phyloP scores from a whole-genome alignment of 1,284 basidiomycete species.

The Peniophora sp. region DNA sequence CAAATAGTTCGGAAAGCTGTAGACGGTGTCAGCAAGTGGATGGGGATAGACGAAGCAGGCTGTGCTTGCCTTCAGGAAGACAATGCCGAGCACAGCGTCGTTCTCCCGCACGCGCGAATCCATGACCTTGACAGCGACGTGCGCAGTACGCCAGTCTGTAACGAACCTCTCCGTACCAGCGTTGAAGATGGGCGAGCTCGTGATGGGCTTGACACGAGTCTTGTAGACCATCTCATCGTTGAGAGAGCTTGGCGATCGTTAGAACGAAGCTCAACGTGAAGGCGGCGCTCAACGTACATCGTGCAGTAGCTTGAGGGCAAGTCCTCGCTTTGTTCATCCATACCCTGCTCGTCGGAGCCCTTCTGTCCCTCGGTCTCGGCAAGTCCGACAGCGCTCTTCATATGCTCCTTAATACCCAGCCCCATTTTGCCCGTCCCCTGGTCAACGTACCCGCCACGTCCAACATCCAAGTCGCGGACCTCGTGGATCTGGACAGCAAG shows the following conservation, averaged over 20 bases:
- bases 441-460: constrained; percentile 13
- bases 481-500: constrained; percentile 53
- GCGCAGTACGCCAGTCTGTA: constrained; percentile 52
- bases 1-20: constrained; percentile 28
- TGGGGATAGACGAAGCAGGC: background rate
- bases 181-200: constrained; percentile 59
- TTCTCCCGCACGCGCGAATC: constrained; percentile 48
- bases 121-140: constrained; percentile 51
- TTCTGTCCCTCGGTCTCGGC: constrained; percentile 47
- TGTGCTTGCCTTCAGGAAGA: constrained; percentile 28
- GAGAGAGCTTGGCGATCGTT: background rate
- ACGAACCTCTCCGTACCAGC: constrained; percentile 60
- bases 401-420: constrained; percentile 14
- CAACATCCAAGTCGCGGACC: constrained; percentile 23
- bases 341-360: constrained; percentile 30
- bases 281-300: constrained; percentile 20
- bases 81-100: constrained; percentile 62
- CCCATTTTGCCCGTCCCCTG: constrained; percentile 14
- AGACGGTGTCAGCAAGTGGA: background rate
- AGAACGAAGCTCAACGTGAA: background rate
- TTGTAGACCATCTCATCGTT: constrained; percentile 13
- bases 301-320: constrained; percentile 50
- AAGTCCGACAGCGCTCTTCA: constrained; percentile 34
- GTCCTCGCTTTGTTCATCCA: constrained; percentile 42
- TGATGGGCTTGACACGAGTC: constrained; percentile 39